Conservation (phyloP, 345 rosid species). For the Erucastrum elatum region DNA sequence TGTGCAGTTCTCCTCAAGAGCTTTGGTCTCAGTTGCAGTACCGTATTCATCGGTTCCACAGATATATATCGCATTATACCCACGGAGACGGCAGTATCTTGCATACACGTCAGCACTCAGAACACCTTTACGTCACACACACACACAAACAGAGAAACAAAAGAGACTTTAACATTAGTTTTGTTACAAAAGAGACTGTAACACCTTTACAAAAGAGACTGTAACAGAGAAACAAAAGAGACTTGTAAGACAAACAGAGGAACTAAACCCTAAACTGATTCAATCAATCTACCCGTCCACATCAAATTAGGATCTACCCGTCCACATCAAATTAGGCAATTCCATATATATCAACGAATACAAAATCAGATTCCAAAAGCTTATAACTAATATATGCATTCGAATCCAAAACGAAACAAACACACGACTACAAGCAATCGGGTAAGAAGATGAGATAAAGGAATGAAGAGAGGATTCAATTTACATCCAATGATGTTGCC, state of each 20-base stretch:
- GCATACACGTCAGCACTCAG: slow-evolving; percentile 93
- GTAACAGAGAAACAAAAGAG: too few species aligned
- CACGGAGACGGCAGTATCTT: slow-evolving; percentile 83
- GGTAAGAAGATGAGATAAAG: not conserved
- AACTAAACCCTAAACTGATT: not conserved
- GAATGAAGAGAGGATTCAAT: slow-evolving; percentile 8
- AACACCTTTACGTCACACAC: slow-evolving; percentile 48
- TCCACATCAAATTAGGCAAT: not conserved
- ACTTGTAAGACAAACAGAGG: too few species aligned
- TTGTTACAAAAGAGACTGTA: too few species aligned
- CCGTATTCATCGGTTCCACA: slow-evolving; percentile 98
- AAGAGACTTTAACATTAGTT: not conserved
- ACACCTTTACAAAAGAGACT: too few species aligned
- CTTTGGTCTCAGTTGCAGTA: slow-evolving; percentile 55
- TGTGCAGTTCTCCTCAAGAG: slow-evolving; percentile 61
- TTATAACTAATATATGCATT: not conserved
- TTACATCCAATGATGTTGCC: slow-evolving; percentile 90
- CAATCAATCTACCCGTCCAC: not conserved
- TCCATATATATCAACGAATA: not conserved
- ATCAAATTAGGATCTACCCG: too few species aligned
- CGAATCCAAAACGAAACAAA: not conserved
- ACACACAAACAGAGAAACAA: not conserved
- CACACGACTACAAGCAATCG: not conserved
- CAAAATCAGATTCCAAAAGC: not conserved
- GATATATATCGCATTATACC: slow-evolving; percentile 73